These are phyloP conservation scores for Magnusiomyces paraingens DNA, from an alignment of 1,139 yeast species.

Conservation along the genomic window DNA sequence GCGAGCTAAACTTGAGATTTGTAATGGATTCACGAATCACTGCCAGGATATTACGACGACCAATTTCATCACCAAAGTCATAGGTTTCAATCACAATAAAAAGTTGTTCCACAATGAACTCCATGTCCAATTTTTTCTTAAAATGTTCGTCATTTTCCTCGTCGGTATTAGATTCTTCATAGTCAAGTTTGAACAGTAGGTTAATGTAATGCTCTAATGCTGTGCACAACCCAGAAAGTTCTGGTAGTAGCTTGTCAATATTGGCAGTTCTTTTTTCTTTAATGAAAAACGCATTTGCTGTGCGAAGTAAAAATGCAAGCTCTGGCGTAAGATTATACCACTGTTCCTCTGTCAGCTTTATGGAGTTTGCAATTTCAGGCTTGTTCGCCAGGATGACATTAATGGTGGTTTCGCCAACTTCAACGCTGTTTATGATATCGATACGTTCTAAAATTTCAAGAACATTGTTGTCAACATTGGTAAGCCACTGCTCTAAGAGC, in stretches of 20 bases:
- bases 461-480: slow-evolving; percentile 60
- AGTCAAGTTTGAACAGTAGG: slow-evolving; percentile 36
- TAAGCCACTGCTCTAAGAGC: slow-evolving; percentile 69
- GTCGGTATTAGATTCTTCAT: slow-evolving; percentile 45
- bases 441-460: slow-evolving; percentile 64
- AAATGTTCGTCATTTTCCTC: background rate
- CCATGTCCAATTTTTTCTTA: slow-evolving; percentile 32
- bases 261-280: slow-evolving; percentile 42
- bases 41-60: slow-evolving; percentile 75
- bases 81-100: slow-evolving; percentile 60
- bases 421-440: slow-evolving; percentile 56
- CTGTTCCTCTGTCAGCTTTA: slow-evolving; percentile 50
- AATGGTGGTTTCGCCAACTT: slow-evolving; percentile 61
- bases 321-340: slow-evolving; percentile 75
- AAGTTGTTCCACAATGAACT: slow-evolving; percentile 71
- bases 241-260: slow-evolving; percentile 73
- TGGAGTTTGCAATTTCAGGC: slow-evolving; percentile 52
- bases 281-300: slow-evolving; percentile 59
- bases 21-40: slow-evolving; percentile 46
- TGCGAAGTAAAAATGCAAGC: slow-evolving; percentile 62
- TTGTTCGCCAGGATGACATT: slow-evolving; percentile 54
- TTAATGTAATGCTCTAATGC: slow-evolving; percentile 49
- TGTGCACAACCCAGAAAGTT: slow-evolving; percentile 64
- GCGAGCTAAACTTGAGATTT: slow-evolving; percentile 42
- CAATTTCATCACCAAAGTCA: slow-evolving; percentile 88